Base-by-base conservation (phyloP, 768 basidiomycete species). In the Cantharellus anzutake region DNA sequence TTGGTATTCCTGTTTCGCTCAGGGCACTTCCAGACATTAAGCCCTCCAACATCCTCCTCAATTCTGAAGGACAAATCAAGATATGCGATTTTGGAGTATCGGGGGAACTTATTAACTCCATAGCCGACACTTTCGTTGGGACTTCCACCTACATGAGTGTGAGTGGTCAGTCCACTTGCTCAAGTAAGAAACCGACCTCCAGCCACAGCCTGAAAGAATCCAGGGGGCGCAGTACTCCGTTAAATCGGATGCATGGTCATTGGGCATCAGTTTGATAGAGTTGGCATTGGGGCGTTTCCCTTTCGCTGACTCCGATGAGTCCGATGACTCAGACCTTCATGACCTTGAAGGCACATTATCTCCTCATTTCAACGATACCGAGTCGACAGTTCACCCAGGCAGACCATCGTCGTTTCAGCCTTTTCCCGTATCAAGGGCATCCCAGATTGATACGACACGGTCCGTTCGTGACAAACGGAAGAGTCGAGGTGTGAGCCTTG, bases 121-220 rank as follows among this genome's bases (percentile, higher is more conserved):
- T 98, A 63, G 96, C 96, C 42, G 93, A 98, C 72, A 98, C 96
- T 0, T 99, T 98, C 68, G 96, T 99, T 42, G 94, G 96, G 38
- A 99, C 96, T 11, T 92, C 88, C 63, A 98, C 93, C 3, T 99
- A 99, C 70, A 99, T 98, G 94, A 98, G 96, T 65, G 96, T 98
- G 71, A 67, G 75, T 70, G 41, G 34, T 42, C 5, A 42, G 14
- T 40, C 39, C 14, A 5, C 14, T 37, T 42, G 11, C 11, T 57
- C 5, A 16, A 41, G 20, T 58, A 29, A 20, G 35, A 1, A 16
- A 20, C 5, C 55, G 38, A 52, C 59, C 42, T 42, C 57, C 61
- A 62, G 55, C 41, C 59, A 2, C 71, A 99, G 96, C 96, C 96
- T 16, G 96, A 99, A 68, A 91, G 96, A 61, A 98, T 99, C 73